Base-by-base conservation (phyloP, 148 eudicot genomes). In the Camellia granthamiana region DNA sequence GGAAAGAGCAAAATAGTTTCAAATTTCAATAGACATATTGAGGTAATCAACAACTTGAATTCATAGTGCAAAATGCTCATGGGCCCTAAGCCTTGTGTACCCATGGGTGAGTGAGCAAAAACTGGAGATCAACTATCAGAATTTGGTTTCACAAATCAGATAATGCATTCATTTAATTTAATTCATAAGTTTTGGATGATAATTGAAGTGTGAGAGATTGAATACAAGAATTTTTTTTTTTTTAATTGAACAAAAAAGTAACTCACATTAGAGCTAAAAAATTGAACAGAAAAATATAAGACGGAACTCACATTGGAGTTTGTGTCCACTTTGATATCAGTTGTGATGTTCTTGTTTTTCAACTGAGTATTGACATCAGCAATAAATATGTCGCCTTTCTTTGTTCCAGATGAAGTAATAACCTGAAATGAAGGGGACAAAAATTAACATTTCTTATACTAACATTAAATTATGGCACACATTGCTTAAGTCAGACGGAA, bases 241-340 rank as follows among this genome's bases (percentile, higher is more conserved):
- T 30, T 1, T 30, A 30, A 30, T 30, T 30, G 38, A 30, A 30
- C 38, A 30, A 1, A 30, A 30, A 30, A 30, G 38, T 30, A 30
- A 30, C 38, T 30, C 38, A 30, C 38, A 30, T 30, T 30, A 1
- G 38, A 30, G 38, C 38, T 30, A 30, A 30, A 30, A 30, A 30
- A 30, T 2, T 6, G 42, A 41, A 52, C 51, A 51, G 46, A 14
- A 63, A 75, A 44, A 12, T 14, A 58, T 23, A 49, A 38, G 44
- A 38, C 18, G 13, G 12, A 43, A 77, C 94, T 77, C 79, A 92
- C 97, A 73, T 92, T 88, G 69, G 97, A 92, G 84, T 80, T 86
- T 8, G 97, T 91, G 80, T 93, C 97, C 77, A 93, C 94, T 91
- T 88, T 93, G 66, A 93, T 78, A 82, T 93, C 97, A 76, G 94